Conservation (phyloP, 495 filamentous ascomycete species). For the Bacidia gigantensis region DNA sequence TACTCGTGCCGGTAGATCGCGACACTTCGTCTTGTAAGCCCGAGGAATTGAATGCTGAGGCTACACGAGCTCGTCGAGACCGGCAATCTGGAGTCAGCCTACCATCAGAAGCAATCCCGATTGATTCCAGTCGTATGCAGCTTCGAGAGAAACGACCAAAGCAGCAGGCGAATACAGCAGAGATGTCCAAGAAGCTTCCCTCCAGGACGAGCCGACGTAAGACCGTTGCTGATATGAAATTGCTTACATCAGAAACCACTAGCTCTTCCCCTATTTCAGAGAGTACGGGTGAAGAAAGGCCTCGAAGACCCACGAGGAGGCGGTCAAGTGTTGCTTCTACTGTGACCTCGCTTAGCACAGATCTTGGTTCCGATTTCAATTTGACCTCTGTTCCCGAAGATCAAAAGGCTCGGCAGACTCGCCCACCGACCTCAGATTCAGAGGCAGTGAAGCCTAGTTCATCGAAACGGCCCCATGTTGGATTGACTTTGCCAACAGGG, state of each 20-base stretch:
- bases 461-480: constrained; percentile 31
- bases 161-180: constrained; percentile 37
- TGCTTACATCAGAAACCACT: constrained; percentile 6
- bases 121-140: constrained; percentile 48
- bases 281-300: constrained; percentile 18
- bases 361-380: constrained; percentile 19
- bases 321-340: constrained; percentile 31
- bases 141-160: constrained; percentile 59
- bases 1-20: constrained; percentile 61
- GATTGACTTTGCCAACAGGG: constrained; percentile 30
- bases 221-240: constrained; percentile 43
- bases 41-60: constrained; percentile 60
- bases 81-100: constrained; percentile 38
- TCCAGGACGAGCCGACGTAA: constrained; percentile 43
- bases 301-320: constrained; percentile 19
- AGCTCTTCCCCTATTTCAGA: background rate
- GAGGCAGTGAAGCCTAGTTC: constrained; percentile 33
- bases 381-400: constrained; percentile 27
- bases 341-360: constrained; percentile 17
- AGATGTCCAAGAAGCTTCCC: constrained; percentile 31
- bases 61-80: constrained; percentile 44
- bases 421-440: constrained; percentile 28
- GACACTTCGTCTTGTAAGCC: constrained; percentile 58
- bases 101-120: constrained; percentile 24
- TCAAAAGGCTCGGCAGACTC: constrained; percentile 20